Base-by-base conservation (phyloP, 2,329 filamentous ascomycete species). In the Aspergillus tubingensis region DNA sequence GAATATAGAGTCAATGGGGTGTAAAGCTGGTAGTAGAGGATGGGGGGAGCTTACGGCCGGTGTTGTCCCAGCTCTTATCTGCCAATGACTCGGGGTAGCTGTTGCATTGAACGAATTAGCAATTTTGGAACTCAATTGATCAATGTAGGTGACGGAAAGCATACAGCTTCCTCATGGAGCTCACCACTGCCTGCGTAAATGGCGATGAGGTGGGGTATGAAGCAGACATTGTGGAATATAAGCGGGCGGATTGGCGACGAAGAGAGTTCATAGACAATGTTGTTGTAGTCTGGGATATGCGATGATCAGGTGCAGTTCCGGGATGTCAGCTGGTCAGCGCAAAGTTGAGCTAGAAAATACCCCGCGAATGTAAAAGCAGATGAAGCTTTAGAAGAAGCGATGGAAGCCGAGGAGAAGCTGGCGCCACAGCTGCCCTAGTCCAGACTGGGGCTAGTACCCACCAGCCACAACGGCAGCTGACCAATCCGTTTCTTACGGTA, bases 51-150 rank as follows among this genome's bases (percentile, higher is more conserved):
- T 21, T 21, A 86, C 85, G 76, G 57, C 95, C 95, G n/a, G 96
- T 96, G 72, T 99, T 99, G 75, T 99, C 95, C 85, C 93, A 99
- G 66, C 90, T 88, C 68, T 88, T 89, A 73, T 98, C 95, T 8
- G 95, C 95, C 44, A 97, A 82, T 62, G 87, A 87, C 73, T 96
- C 91, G 0, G 95, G 95, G 74, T 96, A 99, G 61, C 92, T 55
- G 8, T 50, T 95, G 65, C 59, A 57, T 54, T 25, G 43, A 32
- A 49, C 21, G 4, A 15, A 50, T 62, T 32, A 64, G 57, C 57
- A 56, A 67, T 51, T 47, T 43, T 19, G 41, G 57, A 62, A 59
- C 55, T 64, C 30, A 39, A 59, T 54, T 10, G 4, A 58, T 27
- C 57, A 48, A 58, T 56, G 55, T 60, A 56, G 60, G 52, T 43